Conservation (phyloP, 2,329 filamentous ascomycete genomes). For the Trichoderma hamatum region DNA sequence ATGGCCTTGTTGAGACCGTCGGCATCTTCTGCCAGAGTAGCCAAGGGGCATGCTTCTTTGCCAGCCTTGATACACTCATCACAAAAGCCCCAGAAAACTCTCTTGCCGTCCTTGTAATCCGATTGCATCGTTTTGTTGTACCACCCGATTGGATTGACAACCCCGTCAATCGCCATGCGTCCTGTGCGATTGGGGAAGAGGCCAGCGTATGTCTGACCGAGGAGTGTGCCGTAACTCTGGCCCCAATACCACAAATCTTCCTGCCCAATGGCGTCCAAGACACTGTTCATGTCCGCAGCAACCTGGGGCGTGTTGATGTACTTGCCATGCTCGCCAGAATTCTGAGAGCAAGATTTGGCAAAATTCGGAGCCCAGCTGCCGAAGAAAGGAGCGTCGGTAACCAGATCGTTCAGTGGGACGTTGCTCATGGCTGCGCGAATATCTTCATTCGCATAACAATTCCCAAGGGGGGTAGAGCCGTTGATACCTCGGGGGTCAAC, state of each 20-base stretch:
- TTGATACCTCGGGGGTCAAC: slow-evolving; percentile 54
- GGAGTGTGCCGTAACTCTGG: slow-evolving; percentile 47
- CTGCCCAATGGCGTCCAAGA: slow-evolving; percentile 46
- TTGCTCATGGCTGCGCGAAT: slow-evolving; percentile 34
- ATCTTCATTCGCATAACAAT: slow-evolving; percentile 45
- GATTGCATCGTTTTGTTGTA: slow-evolving; percentile 36
- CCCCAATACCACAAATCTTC: slow-evolving; percentile 46
- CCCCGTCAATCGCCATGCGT: slow-evolving; percentile 44
- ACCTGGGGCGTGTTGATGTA: slow-evolving; percentile 56
- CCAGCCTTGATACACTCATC: slow-evolving; percentile 48
- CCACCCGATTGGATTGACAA: slow-evolving; percentile 41
- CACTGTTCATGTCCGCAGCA: slow-evolving; percentile 55
- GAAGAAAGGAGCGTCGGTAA: slow-evolving; percentile 43
- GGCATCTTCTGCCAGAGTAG: slow-evolving; percentile 41
- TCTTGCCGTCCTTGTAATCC: slow-evolving; percentile 38
- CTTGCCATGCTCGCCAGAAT: slow-evolving; percentile 47
- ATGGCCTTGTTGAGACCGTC: slow-evolving; percentile 42
- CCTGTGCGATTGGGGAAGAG: slow-evolving; percentile 42
- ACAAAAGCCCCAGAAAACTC: slow-evolving; percentile 39
- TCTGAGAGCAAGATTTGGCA: slow-evolving; percentile 47
- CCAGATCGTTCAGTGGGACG: slow-evolving; percentile 29
- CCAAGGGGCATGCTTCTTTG: slow-evolving; percentile 46
- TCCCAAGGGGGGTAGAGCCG: slow-evolving; percentile 37
- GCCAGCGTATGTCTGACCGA: slow-evolving; percentile 47
- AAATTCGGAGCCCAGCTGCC: slow-evolving; percentile 48